Conservation (phyloP, 345 rosid genomes). For the Populus tremula region DNA sequence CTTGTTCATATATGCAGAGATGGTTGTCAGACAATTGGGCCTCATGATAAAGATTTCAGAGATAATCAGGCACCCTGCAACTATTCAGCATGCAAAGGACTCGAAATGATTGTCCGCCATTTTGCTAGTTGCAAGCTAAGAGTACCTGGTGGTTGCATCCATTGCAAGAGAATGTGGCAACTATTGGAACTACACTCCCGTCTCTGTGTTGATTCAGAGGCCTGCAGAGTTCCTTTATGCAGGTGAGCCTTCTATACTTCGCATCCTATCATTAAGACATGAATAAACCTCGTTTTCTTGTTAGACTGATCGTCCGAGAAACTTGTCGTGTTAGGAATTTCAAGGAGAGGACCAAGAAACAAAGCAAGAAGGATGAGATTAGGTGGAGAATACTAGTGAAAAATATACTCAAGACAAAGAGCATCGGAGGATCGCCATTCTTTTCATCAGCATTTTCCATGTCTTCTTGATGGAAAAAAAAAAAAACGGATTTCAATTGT, state of each 20-base stretch:
- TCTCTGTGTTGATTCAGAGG: constrained; percentile 56
- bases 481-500: not conserved
- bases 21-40: constrained; percentile 86
- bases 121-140: constrained; percentile 72
- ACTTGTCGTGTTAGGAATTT: constrained; percentile 47
- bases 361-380: constrained; percentile 68
- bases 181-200: constrained; percentile 79
- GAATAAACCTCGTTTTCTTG: not conserved
- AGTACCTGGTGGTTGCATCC: constrained; percentile 75
- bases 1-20: constrained; percentile 90
- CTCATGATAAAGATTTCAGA: constrained; percentile 64
- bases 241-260: constrained; percentile 29
- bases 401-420: constrained; percentile 56
- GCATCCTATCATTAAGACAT: not conserved
- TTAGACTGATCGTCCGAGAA: not conserved
- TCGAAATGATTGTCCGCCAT: constrained; percentile 74
- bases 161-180: constrained; percentile 98
- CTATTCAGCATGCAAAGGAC: constrained; percentile 73
- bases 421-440: constrained; percentile 52
- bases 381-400: constrained; percentile 71
- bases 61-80: constrained; percentile 52
- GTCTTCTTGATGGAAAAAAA: not conserved
- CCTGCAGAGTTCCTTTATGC: constrained; percentile 87
- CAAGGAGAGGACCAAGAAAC: constrained; percentile 59
- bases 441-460: constrained; percentile 28